phyloP scores from a whole-genome alignment of 2,329 filamentous ascomycete genomes.

The Sclerotinia glacialis region DNA sequence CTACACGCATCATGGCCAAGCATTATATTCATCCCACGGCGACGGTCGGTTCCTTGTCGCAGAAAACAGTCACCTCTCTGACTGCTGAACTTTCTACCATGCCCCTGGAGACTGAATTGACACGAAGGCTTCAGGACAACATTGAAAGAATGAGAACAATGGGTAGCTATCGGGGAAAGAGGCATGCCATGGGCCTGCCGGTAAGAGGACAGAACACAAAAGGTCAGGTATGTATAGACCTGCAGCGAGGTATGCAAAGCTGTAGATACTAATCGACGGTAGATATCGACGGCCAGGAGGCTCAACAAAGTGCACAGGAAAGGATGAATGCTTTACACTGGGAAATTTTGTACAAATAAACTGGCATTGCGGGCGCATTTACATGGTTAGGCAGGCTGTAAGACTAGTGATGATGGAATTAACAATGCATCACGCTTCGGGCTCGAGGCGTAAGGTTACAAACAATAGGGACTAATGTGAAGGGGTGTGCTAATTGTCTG shows the following conservation, averaged over 20 bases:
- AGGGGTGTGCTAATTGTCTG: not conserved
- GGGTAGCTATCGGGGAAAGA: constrained; percentile 80
- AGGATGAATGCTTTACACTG: constrained; percentile 37
- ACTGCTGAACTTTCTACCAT: constrained; percentile 84
- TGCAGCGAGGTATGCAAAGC: not conserved
- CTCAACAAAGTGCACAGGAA: constrained; percentile 57
- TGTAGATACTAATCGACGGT: constrained; percentile 18
- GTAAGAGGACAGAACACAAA: constrained; percentile 88
- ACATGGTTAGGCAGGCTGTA: constrained; percentile 1
- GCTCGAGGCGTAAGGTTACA: not conserved
- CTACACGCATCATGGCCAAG: constrained; percentile 77
- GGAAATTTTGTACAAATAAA: constrained; percentile 13
- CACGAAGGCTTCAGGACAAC: constrained; percentile 75
- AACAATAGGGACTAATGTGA: not conserved
- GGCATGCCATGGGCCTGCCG: constrained; percentile 90
- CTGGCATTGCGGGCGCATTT: constrained; percentile 14
- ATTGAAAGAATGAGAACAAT: constrained; percentile 86
- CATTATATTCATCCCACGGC: constrained; percentile 83
- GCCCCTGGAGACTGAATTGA: constrained; percentile 89
- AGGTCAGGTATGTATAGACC: constrained; percentile 56
- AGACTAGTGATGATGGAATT: not conserved
- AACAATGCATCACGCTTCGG: not conserved
- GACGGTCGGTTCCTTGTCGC: constrained; percentile 70
- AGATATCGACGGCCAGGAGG: constrained; percentile 59
- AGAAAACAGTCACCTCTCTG: constrained; percentile 75